Conservation (phyloP, 805 yeast genomes). For the Komagataella populi region DNA sequence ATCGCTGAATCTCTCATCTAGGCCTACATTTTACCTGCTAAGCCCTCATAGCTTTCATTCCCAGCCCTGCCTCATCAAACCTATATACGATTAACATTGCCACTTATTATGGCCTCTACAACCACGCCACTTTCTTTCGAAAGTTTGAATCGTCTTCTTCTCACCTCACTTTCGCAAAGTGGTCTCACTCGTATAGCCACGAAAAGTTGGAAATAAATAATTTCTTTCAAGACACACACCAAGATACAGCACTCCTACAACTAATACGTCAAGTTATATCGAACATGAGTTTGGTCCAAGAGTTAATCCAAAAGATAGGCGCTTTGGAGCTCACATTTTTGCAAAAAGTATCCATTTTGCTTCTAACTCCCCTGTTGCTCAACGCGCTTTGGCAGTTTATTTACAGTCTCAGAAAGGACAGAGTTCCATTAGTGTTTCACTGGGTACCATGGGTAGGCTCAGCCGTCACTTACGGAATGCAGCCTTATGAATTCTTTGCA, state of each 20-base stretch:
- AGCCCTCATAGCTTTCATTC: background rate
- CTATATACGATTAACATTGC: background rate
- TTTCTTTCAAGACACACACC: background rate
- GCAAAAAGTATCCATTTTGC: constrained; percentile 18
- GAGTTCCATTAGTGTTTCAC: constrained; percentile 84
- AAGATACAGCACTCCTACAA: background rate
- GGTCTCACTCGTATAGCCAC: background rate
- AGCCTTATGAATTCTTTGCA: constrained; percentile 83
- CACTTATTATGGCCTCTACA: background rate
- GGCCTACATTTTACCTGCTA: background rate
- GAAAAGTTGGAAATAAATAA: background rate
- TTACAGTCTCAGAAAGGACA: constrained; percentile 62
- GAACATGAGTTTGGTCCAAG: background rate
- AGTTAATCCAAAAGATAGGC: background rate
- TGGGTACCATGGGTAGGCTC: constrained; percentile 96
- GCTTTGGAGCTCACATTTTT: constrained; percentile 2
- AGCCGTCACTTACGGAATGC: constrained; percentile 80
- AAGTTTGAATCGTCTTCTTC: background rate
- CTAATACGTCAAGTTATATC: background rate
- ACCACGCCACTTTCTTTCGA: background rate
- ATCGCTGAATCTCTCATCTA: background rate
- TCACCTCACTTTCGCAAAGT: background rate
- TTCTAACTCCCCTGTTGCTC: constrained; percentile 48
- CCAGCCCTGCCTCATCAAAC: background rate
- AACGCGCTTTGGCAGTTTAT: constrained; percentile 52